Base-by-base conservation (phyloP, 2,329 filamentous ascomycete genomes). In the Macrophomina pseudophaseolina region DNA sequence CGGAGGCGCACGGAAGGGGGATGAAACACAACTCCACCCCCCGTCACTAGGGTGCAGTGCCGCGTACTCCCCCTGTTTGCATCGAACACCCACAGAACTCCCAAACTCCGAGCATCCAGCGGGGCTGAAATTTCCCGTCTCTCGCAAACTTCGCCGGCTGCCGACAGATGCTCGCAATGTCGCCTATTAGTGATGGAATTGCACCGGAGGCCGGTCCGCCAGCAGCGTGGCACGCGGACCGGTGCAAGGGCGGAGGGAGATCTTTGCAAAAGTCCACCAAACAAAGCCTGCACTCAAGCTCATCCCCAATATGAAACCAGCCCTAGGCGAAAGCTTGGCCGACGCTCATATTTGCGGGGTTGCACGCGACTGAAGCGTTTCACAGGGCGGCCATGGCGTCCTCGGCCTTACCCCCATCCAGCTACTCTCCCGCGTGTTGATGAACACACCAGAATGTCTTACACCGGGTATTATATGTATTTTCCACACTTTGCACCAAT, bases 271-370 rank as follows among this genome's bases (percentile, higher is more conserved):
- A 60, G 30, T 60, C 56, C 56, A 60, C 56, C 56, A 60, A 60
- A 60, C 56, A 60, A 46, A 60, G 40, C 28, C 23, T 23, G 23
- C 28, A 12, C 40, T 30, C 11, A 60, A 60, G 56, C 40, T 60
- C 40, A 32, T 35, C 40, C 56, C 40, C 14, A 46, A 60, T 60
- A 60, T 60, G 56, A 60, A 60, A 60, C 56, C 9, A 54, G 35
- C 56, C 56, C 40, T 60, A 60, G 40, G 16, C 56, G 56, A 60
- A 60, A 60, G 56, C 56, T 60, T 60, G 56, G 56, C 56, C 42
- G 16, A 40, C 16, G 7, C 40, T 33, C n/a, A 28, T 11, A 33
- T 9, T 35, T 60, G 40, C 40, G 56, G 56, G 56, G 56, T 23
- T 46, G 56, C 56, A 33, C 42, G 40, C 40, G 56, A 60, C 56